phyloP scores from a whole-genome alignment of 1,284 basidiomycete species.

The Phylloporus gajari region DNA sequence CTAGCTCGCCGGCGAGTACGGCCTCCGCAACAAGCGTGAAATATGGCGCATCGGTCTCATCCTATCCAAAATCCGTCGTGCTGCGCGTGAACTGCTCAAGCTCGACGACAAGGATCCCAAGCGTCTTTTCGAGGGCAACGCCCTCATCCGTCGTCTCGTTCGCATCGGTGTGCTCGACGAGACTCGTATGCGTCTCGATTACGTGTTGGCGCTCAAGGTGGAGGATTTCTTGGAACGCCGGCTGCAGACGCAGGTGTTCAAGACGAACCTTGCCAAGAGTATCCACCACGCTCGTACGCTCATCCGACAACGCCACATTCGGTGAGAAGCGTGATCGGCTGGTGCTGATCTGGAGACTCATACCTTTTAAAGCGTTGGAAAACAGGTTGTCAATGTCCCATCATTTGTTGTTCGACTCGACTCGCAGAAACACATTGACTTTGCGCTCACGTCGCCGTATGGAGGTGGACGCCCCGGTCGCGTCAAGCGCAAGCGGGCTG shows the following conservation, averaged over 20 bases:
- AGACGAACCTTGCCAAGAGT: conserved; percentile 96
- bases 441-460: conserved; percentile 96
- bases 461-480: conserved; percentile 97
- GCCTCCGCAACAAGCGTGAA: conserved; percentile 99
- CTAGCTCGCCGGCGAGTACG: conserved; percentile 99
- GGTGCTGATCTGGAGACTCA: background rate
- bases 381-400: conserved; percentile 99
- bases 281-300: conserved; percentile 99
- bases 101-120: conserved; percentile 99
- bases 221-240: conserved; percentile 99
- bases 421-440: conserved; percentile 99
- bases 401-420: conserved; percentile 99
- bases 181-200: conserved; percentile 99
- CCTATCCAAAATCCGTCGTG: conserved; percentile 99
- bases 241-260: conserved; percentile 99
- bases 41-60: conserved; percentile 99
- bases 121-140: conserved; percentile 99
- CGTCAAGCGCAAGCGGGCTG: conserved; percentile 98
- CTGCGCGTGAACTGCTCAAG: conserved; percentile 99
- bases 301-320: conserved; percentile 97
- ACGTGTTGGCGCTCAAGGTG: conserved; percentile 98
- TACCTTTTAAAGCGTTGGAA: conserved; percentile 80
- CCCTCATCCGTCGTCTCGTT: conserved; percentile 98
- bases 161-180: conserved; percentile 99
- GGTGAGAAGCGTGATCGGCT: conserved; percentile 59